Evolutionary conservation across 2,329 filamentous ascomycete species (phyloP).

Genomic region (Cladosporium cucumerinum): DNA sequence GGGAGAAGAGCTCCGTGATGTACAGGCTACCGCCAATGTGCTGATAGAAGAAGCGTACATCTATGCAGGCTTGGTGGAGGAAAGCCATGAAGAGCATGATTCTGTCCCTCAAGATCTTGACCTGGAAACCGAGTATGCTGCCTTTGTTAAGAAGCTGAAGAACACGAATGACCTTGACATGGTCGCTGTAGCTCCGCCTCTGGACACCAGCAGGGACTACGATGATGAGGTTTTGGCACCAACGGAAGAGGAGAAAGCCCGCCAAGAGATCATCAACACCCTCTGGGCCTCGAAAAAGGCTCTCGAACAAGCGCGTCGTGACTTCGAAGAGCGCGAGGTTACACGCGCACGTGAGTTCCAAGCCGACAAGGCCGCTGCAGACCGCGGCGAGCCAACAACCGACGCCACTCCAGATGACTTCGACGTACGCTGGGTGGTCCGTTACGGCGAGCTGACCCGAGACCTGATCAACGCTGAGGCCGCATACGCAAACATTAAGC

Average conservation of each 20-base stretch:
- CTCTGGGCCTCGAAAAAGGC: neutral
- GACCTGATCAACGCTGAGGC: conserved; percentile 23
- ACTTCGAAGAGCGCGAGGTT: conserved; percentile 10
- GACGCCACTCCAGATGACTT: conserved; percentile 18
- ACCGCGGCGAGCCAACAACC: conserved; percentile 1
- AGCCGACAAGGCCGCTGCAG: neutral
- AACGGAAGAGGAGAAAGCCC: conserved; percentile 13
- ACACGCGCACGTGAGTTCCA: conserved; percentile 13
- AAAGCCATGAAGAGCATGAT: too few relatives aligned
- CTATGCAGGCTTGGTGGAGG: too few relatives aligned
- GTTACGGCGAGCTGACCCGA: conserved; percentile 19
- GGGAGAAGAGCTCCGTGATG: too few relatives aligned
- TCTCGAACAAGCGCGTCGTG: conserved; percentile 1
- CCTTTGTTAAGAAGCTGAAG: too few relatives aligned
- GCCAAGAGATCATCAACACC: conserved; percentile 3
- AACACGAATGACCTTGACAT: too few relatives aligned
- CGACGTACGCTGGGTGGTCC: conserved; percentile 19
- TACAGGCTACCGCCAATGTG: too few relatives aligned
- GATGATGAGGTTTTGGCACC: conserved; percentile 1
- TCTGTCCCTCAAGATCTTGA: too few relatives aligned
- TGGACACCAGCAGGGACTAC: conserved; percentile 14
- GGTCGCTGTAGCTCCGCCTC: neutral
- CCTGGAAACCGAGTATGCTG: too few relatives aligned
- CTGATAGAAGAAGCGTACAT: too few relatives aligned
- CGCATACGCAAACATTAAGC: conserved; percentile 17